Evolutionary conservation across 768 basidiomycete species (phyloP).

Genomic region (Glaciozyma martinii): DNA sequence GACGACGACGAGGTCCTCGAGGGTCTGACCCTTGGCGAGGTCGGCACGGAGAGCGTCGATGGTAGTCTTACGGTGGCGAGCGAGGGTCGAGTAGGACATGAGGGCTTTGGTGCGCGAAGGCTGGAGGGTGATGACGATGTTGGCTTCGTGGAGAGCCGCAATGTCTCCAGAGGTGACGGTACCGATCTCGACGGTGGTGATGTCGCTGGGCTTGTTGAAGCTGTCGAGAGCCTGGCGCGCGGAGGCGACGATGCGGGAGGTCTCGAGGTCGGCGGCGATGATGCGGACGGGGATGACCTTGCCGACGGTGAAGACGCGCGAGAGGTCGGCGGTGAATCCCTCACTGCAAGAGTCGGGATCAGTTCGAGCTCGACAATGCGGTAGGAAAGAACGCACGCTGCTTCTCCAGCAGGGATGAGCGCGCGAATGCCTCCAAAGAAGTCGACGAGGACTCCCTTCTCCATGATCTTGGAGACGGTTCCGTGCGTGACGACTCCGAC

Average conservation of each 20-base stretch:
- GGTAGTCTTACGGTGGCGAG: slow-evolving; percentile 62
- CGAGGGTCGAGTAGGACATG: slow-evolving; percentile 77
- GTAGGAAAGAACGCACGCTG: slow-evolving; percentile 46
- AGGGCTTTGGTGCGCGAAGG: slow-evolving; percentile 50
- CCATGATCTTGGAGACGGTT: slow-evolving; percentile 70
- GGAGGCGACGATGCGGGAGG: slow-evolving; percentile 66
- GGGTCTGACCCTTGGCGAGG: slow-evolving; percentile 58
- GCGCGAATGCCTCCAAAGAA: slow-evolving; percentile 85
- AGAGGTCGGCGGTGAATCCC: slow-evolving; percentile 42
- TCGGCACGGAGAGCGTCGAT: slow-evolving; percentile 55
- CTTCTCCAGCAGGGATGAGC: slow-evolving; percentile 67
- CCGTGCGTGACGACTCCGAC: slow-evolving; percentile 67
- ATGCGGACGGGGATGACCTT: slow-evolving; percentile 79
- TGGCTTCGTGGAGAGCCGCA: slow-evolving; percentile 75
- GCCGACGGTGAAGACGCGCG: slow-evolving; percentile 62
- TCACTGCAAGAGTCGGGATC: slow-evolving; percentile 48
- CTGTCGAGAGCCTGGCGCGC: slow-evolving; percentile 62
- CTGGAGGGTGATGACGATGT: slow-evolving; percentile 64
- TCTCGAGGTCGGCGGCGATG: slow-evolving; percentile 52
- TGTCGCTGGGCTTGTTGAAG: slow-evolving; percentile 51
- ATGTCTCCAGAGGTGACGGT: slow-evolving; percentile 47
- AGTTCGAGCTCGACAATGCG: not conserved
- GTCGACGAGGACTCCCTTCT: slow-evolving; percentile 73
- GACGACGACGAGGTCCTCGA: slow-evolving; percentile 76
- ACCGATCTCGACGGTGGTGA: slow-evolving; percentile 52